These are phyloP conservation scores for Trametes cingulata DNA, from an alignment of 768 basidiomycete genomes.

Conservation along the genomic window DNA sequence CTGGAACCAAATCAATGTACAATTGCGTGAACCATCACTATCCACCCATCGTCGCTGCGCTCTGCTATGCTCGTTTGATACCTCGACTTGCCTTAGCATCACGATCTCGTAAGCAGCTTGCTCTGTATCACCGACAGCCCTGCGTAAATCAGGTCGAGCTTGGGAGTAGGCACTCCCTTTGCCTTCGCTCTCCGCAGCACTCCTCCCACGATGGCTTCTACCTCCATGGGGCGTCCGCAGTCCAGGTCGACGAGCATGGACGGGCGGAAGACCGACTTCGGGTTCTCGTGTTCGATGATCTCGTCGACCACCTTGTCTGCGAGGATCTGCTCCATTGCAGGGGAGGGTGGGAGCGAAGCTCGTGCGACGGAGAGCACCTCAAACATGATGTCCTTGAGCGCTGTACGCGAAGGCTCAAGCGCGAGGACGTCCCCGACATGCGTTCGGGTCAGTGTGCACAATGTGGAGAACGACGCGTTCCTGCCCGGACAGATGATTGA, in stretches of 20 bases:
- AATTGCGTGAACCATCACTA: neutral
- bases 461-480: conserved; percentile 35
- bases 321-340: conserved; percentile 19
- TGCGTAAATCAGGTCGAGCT: conserved; percentile 26
- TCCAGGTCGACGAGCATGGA: conserved; percentile 42
- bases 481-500: conserved; percentile 12
- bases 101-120: conserved; percentile 4
- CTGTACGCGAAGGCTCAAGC: conserved; percentile 17
- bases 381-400: conserved; percentile 30
- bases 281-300: conserved; percentile 28
- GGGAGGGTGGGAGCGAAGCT: conserved; percentile 19
- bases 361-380: conserved; percentile 35
- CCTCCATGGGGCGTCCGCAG: conserved; percentile 38
- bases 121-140: conserved; percentile 26
- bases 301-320: conserved; percentile 27
- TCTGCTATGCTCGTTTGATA: too few species aligned
- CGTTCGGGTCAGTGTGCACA: conserved; percentile 32
- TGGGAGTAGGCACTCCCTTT: conserved; percentile 18
- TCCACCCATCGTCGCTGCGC: too few species aligned
- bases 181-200: conserved; percentile 23
- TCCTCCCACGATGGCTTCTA: conserved; percentile 39
- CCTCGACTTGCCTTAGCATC: too few species aligned
- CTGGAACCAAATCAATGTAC: neutral
- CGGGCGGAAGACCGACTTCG: conserved; percentile 33
- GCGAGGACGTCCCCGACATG: conserved; percentile 30